Conservation (phyloP, 139 green algal species). For the Mesotaenium endlicherianum region DNA sequence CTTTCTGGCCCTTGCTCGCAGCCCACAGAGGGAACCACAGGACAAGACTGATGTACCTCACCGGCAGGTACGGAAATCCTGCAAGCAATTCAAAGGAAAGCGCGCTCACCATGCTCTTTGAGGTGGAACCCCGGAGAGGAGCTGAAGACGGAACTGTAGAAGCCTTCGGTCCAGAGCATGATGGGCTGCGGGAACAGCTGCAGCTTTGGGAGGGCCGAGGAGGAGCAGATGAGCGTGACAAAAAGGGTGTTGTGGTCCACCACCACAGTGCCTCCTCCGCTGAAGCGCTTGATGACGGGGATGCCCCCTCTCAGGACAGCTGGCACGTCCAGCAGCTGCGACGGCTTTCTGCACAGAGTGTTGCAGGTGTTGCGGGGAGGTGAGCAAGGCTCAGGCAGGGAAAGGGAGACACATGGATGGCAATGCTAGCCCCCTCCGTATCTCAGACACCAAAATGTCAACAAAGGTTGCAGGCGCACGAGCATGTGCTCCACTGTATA, state of each 20-base stretch:
- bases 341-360: conserved; percentile 64
- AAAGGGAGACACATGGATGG: background rate
- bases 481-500: too few relatives aligned
- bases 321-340: conserved; percentile 70
- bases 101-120: conserved; percentile 41
- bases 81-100: too few relatives aligned
- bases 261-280: conserved; percentile 93
- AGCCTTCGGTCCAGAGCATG: conserved; percentile 84
- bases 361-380: background rate
- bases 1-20: too few relatives aligned
- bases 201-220: conserved; percentile 59
- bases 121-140: conserved; percentile 19
- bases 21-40: too few relatives aligned
- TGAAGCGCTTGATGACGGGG: conserved; percentile 83
- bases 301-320: conserved; percentile 57
- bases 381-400: background rate
- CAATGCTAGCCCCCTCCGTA: background rate
- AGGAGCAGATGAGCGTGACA: conserved; percentile 53
- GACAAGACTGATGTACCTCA: too few relatives aligned
- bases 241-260: conserved; percentile 85
- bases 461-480: background rate
- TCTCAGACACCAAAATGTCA: background rate
- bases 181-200: conserved; percentile 77
- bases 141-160: conserved; percentile 76
- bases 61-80: too few relatives aligned